Evolutionary conservation across 2,329 filamentous ascomycete genomes (phyloP).

Genomic region (Bimuria novae-zelandiae): DNA sequence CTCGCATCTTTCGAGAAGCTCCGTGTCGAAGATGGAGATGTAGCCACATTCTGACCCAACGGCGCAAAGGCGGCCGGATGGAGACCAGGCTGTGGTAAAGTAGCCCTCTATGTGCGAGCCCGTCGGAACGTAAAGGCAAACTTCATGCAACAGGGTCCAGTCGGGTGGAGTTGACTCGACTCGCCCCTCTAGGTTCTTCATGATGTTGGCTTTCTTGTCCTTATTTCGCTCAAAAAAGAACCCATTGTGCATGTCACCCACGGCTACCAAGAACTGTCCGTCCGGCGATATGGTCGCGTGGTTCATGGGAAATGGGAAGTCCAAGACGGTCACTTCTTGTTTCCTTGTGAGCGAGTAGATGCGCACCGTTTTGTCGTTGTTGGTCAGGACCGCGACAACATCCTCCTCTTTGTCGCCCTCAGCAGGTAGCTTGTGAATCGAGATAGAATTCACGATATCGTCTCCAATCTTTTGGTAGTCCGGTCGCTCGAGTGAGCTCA

Average conservation of each 20-base stretch:
- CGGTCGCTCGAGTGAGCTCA: constrained; percentile 43
- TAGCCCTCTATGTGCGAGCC: constrained; percentile 58
- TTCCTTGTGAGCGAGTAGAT: constrained; percentile 76
- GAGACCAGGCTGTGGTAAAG: constrained; percentile 78
- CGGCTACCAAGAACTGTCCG: constrained; percentile 76
- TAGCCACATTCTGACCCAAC: constrained; percentile 80
- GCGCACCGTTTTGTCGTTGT: constrained; percentile 89
- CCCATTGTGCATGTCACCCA: constrained; percentile 84
- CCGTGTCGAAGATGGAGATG: constrained; percentile 73
- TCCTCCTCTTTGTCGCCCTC: constrained; percentile 55
- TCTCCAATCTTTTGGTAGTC: constrained; percentile 64
- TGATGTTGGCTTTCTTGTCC: constrained; percentile 29
- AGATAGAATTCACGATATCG: constrained; percentile 70
- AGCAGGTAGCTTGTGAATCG: constrained; percentile 59
- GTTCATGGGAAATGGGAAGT: constrained; percentile 86
- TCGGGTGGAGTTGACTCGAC: constrained; percentile 31
- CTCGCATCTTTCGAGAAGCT: constrained; percentile 48
- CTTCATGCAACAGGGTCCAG: constrained; percentile 50
- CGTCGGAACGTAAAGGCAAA: constrained; percentile 48
- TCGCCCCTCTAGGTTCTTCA: constrained; percentile 28
- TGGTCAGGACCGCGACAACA: constrained; percentile 76
- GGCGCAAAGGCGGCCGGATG: constrained; percentile 71
- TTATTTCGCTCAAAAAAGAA: constrained; percentile 74
- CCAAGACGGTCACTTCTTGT: constrained; percentile 70
- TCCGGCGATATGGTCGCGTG: constrained; percentile 93